Conservation (phyloP, 2,329 filamentous ascomycete species). For the Penicillium sp. region DNA sequence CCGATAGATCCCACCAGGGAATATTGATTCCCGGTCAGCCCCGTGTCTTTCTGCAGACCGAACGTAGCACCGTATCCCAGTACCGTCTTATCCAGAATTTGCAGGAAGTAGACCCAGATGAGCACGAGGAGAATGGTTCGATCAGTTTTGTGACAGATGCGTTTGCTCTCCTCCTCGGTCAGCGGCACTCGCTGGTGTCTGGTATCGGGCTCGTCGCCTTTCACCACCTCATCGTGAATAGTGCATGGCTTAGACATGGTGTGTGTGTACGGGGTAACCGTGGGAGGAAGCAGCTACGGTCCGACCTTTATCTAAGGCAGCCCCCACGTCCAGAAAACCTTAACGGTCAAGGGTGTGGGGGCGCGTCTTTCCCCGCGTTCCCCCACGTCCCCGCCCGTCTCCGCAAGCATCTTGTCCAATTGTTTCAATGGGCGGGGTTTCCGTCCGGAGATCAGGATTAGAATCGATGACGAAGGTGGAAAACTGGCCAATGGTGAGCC, state of each 20-base stretch:
- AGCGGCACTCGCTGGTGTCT: constrained; percentile 25
- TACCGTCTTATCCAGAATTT: constrained; percentile 59
- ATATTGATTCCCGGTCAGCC: constrained; percentile 55
- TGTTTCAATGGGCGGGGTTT: no score
- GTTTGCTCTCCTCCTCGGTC: constrained; percentile 46
- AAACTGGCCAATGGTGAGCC: neutral
- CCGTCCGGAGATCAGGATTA: neutral
- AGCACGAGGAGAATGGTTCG: constrained; percentile 53
- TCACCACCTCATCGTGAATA: constrained; percentile 22
- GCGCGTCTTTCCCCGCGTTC: constrained; percentile 13
- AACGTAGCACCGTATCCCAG: constrained; percentile 60
- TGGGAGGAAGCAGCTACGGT: neutral
- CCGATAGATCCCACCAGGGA: constrained; percentile 58
- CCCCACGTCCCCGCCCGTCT: constrained; percentile 12
- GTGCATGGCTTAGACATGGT: constrained; percentile 19
- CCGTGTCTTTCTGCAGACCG: constrained; percentile 51
- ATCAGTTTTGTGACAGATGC: constrained; percentile 62
- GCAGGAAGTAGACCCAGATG: constrained; percentile 49
- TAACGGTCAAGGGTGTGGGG: constrained; percentile 7
- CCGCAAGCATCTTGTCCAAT: neutral
- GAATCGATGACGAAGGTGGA: neutral
- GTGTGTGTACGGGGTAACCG: neutral
- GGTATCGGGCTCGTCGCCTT: constrained; percentile 14
- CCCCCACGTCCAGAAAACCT: constrained; percentile 7
- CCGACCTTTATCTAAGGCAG: constrained; percentile 2